phyloP scores from a whole-genome alignment of 2,329 filamentous ascomycete species.

The Ophiostoma triangulosporum region DNA sequence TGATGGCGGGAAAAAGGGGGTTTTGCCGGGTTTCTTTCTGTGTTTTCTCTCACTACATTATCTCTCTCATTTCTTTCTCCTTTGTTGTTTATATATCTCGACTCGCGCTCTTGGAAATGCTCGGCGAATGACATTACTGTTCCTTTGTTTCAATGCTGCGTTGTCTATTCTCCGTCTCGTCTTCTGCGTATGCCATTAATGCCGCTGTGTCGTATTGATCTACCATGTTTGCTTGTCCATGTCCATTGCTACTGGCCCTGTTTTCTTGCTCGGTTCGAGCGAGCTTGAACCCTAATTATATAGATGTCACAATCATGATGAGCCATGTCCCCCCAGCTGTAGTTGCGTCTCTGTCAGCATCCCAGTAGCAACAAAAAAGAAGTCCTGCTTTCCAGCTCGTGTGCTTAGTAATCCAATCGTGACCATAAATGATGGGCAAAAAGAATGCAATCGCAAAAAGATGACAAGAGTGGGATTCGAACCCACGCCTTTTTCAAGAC shows the following conservation, averaged over 20 bases:
- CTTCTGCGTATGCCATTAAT: too few species aligned
- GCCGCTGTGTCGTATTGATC: too few species aligned
- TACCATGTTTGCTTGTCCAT: background rate
- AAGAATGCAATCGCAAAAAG: background rate
- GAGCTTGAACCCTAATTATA: too few species aligned
- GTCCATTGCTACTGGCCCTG: too few species aligned
- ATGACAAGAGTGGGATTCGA: slow-evolving; percentile 2
- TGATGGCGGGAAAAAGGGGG: background rate
- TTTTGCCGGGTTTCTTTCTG: background rate
- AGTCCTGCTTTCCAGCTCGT: too few species aligned
- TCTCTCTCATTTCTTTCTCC: background rate
- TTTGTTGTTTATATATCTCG: background rate
- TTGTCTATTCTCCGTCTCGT: too few species aligned
- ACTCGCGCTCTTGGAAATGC: slow-evolving; percentile 1
- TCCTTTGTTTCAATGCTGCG: too few species aligned
- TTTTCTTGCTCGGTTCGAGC: too few species aligned
- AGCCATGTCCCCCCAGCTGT: too few species aligned
- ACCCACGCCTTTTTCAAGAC: slow-evolving; percentile 3
- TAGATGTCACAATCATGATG: background rate
- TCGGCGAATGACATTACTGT: slow-evolving; percentile 1
- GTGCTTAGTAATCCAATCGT: too few species aligned
- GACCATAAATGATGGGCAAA: background rate
- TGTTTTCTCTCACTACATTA: background rate
- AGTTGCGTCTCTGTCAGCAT: too few species aligned
- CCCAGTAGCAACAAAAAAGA: background rate